A percentile compares a stretch with the other conserved stretches of the same genome.
These are phyloP conservation scores for Encephalitozoon intestinalis DNA, from an alignment of 371 early-diverging fungal genomes.

Conservation along the genomic window DNA sequence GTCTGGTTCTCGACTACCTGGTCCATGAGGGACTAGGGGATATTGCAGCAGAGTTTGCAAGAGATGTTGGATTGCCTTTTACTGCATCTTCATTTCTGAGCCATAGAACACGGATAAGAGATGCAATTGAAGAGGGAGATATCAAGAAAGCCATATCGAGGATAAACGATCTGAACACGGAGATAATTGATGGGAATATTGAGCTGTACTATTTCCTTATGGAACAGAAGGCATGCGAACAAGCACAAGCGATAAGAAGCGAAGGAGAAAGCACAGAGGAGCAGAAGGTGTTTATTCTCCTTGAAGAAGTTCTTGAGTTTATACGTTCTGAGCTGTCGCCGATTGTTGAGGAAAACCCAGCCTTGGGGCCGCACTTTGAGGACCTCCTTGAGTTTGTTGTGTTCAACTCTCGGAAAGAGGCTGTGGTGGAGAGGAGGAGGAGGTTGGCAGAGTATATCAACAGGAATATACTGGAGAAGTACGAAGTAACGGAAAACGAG, in stretches of 20 bases:
- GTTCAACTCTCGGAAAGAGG: background rate
- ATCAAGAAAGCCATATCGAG: background rate
- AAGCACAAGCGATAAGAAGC: background rate
- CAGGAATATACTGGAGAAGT: background rate
- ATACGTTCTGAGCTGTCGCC: background rate
- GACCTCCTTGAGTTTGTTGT: slow-evolving; percentile 15
- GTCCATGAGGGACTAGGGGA: background rate
- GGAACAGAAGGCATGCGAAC: slow-evolving; percentile 23
- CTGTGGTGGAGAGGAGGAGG: background rate
- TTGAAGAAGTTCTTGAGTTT: slow-evolving; percentile 1
- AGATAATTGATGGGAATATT: slow-evolving; percentile 2
- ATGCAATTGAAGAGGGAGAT: slow-evolving; percentile 17
- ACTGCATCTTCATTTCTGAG: background rate
- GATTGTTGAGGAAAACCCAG: background rate
- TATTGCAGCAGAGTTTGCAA: background rate
- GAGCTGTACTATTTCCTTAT: slow-evolving; percentile 10
- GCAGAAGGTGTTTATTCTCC: background rate
- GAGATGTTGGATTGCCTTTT: background rate
- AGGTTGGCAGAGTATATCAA: slow-evolving; percentile 12
- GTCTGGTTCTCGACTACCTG: slow-evolving; percentile 16
- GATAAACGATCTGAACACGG: slow-evolving; percentile 14
- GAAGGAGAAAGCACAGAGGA: background rate
- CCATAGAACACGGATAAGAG: slow-evolving; percentile 1
- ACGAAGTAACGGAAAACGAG: background rate
- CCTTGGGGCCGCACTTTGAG: background rate